Evolutionary conservation across 805 yeast genomes (phyloP).

Genomic region (Pichia rugopelliculosa): DNA sequence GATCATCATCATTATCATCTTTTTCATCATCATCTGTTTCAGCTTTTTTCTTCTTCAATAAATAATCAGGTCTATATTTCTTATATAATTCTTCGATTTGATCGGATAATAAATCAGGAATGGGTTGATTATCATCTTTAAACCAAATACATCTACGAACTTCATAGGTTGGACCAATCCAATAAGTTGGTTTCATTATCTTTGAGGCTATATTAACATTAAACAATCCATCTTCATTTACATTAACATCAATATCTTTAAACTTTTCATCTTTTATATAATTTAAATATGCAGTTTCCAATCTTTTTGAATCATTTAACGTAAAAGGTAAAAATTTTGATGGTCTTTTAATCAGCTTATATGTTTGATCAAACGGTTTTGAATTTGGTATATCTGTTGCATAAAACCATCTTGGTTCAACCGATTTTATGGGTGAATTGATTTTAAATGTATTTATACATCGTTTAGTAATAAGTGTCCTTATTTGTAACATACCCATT

Average conservation of each 20-base stretch:
- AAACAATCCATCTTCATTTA: slow-evolving; percentile 75
- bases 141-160: slow-evolving; percentile 88
- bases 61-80: slow-evolving; percentile 21
- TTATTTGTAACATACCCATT: background rate
- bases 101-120: slow-evolving; percentile 36
- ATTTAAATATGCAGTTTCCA: slow-evolving; percentile 46
- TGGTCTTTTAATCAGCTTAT: slow-evolving; percentile 44
- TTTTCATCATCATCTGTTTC: too few species aligned
- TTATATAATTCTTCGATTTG: slow-evolving; percentile 54
- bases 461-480: background rate
- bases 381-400: slow-evolving; percentile 71
- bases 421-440: background rate
- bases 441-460: background rate
- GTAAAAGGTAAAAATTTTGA: slow-evolving; percentile 63
- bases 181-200: slow-evolving; percentile 62
- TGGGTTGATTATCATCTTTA: slow-evolving; percentile 49
- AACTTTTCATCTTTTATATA: slow-evolving; percentile 4
- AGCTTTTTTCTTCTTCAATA: too few species aligned
- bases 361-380: slow-evolving; percentile 57
- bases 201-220: slow-evolving; percentile 55
- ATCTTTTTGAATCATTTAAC: slow-evolving; percentile 46
- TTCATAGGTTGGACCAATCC: slow-evolving; percentile 84
- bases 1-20: background rate
- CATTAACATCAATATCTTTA: slow-evolving; percentile 36
- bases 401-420: slow-evolving; percentile 57